phyloP scores from a whole-genome alignment of 2,329 filamentous ascomycete genomes.

The Cytospora leucostoma region DNA sequence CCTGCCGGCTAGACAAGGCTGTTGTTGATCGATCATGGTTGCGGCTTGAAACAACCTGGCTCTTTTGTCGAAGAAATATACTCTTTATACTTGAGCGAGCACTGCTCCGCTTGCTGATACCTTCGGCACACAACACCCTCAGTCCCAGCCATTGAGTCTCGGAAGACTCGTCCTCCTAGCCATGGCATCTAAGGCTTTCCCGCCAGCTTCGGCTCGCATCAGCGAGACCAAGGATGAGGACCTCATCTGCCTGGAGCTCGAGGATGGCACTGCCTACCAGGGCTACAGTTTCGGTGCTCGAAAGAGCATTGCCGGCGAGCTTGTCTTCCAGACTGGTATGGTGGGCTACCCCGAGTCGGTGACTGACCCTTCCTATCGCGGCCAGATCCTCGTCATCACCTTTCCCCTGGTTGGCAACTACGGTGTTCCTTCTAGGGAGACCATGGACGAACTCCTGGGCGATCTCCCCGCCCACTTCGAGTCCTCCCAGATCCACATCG shows the following conservation, averaged over 20 bases:
- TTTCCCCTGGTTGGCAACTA: slow-evolving; percentile 97
- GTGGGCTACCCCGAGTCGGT: slow-evolving; percentile 96
- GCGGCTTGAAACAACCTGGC: slow-evolving; percentile 17
- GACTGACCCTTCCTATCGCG: slow-evolving; percentile 83
- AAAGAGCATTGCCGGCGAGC: slow-evolving; percentile 92
- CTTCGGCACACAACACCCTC: slow-evolving; percentile 17
- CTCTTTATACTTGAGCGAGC: slow-evolving; percentile 14
- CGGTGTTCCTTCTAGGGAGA: slow-evolving; percentile 86
- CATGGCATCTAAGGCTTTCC: slow-evolving; percentile 45
- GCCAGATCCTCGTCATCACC: slow-evolving; percentile 94
- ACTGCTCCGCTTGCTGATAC: slow-evolving; percentile 18
- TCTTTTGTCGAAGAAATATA: slow-evolving; percentile 16
- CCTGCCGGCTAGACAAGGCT: slow-evolving; percentile 25
- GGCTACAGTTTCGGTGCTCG: slow-evolving; percentile 95
- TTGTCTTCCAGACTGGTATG: slow-evolving; percentile 99
- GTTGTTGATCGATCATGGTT: slow-evolving; percentile 21
- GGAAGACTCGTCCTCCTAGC: slow-evolving; percentile 5
- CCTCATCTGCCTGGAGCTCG: slow-evolving; percentile 83
- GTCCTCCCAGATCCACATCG: slow-evolving; percentile 87
- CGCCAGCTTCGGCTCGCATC: slow-evolving; percentile 64
- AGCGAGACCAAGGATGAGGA: slow-evolving; percentile 56
- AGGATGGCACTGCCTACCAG: slow-evolving; percentile 88
- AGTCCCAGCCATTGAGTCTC: slow-evolving; percentile 9
- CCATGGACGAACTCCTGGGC: slow-evolving; percentile 79
- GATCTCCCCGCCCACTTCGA: slow-evolving; percentile 93